Percentiles rank a stretch among this genome's conserved stretches.
Conservation (phyloP, 78 protist species). For the Dictyostelium firmibasis region DNA sequence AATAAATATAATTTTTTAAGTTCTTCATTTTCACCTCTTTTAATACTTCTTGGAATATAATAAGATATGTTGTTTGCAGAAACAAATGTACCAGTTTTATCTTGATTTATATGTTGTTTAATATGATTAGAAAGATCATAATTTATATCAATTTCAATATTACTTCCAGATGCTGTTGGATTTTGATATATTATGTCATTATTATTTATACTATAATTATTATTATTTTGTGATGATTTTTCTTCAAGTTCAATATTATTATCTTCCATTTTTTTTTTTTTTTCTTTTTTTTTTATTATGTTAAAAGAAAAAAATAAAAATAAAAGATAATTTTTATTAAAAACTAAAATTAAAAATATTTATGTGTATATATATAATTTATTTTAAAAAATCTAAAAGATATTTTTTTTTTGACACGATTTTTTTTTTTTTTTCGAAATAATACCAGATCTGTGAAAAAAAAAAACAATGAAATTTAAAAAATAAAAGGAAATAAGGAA, state of each 20-base stretch:
- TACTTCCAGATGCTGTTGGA: not conserved
- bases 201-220: not conserved
- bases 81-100: constrained; percentile 68
- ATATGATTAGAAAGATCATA: constrained; percentile 33
- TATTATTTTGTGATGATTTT: not conserved
- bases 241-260: not conserved
- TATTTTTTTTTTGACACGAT: no score
- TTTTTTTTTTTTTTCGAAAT: no score
- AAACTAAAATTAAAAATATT: not conserved
- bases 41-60: not conserved
- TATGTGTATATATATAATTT: no score
- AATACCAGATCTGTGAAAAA: no score
- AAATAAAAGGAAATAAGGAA: not conserved
- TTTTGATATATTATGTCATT: not conserved
- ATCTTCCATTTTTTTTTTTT: not conserved
- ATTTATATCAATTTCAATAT: constrained; percentile 19
- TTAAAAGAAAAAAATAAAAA: not conserved
- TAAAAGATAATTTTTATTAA: not conserved
- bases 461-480: no score
- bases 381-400: no score
- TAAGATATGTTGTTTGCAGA: constrained; percentile 16
- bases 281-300: not conserved
- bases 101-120: not conserved
- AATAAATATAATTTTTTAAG: constrained; percentile 21
- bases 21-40: not conserved